Conservation (phyloP, 139 green algal genomes). For the Zygnema circumcarinatum region DNA sequence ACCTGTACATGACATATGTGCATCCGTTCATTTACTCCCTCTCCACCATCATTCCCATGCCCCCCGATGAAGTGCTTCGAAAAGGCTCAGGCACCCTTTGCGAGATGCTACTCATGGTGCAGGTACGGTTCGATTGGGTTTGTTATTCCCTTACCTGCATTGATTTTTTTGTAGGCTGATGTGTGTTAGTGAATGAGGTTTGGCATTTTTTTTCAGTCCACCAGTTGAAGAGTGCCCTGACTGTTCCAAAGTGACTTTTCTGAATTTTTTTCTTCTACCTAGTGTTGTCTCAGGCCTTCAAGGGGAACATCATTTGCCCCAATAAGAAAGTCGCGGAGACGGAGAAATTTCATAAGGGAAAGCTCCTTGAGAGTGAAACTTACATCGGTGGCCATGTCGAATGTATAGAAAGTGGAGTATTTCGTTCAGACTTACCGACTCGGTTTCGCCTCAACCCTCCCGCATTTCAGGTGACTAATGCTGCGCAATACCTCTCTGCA, state of each 20-base stretch:
- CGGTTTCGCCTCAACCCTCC: conserved; percentile 79
- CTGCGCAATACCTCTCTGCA: too few relatives aligned
- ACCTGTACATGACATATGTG: conserved; percentile 99
- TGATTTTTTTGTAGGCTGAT: conserved; percentile 24
- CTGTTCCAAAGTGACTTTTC: too few relatives aligned
- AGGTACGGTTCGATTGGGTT: too few relatives aligned
- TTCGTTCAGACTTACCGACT: conserved; percentile 90
- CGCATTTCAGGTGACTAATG: conserved; percentile 75
- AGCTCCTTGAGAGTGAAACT: conserved; percentile 95
- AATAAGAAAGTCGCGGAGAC: conserved; percentile 88
- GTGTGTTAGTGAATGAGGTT: conserved; percentile 34
- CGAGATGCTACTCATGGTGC: conserved; percentile 97
- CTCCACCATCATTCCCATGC: conserved; percentile 97
- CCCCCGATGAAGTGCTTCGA: conserved; percentile 94
- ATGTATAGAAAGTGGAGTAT: conserved; percentile 85
- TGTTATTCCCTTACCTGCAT: neutral
- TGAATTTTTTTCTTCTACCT: too few relatives aligned
- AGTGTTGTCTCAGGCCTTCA: conserved; percentile 64
- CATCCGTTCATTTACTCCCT: conserved; percentile 99
- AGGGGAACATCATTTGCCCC: conserved; percentile 86
- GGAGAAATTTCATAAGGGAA: conserved; percentile 79
- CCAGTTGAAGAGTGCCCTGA: too few relatives aligned
- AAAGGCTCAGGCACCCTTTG: conserved; percentile 96
- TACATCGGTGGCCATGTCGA: conserved; percentile 98
- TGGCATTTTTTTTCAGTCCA: neutral